Base-by-base conservation (phyloP, 805 yeast species). In the Spathaspora boniae region DNA sequence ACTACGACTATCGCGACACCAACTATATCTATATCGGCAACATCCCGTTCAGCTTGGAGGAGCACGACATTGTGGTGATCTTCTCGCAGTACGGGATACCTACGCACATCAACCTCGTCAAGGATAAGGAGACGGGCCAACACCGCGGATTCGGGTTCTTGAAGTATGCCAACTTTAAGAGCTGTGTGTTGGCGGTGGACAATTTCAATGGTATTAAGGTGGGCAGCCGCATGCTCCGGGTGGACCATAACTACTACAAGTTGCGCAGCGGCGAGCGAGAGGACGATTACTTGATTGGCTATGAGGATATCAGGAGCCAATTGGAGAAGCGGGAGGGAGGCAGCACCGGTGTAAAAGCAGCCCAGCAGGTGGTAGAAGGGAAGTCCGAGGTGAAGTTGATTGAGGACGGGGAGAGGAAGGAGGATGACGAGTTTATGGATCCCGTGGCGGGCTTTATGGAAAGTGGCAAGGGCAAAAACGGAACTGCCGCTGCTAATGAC, bases 51-150 rank as follows among this genome's bases (percentile, higher is more conserved):
- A 75, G 76, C 21, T 54, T 87, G 18, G 77, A 76, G 6, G 96
- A 87, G 52, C 78, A 79, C 31, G 97, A 91, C 53, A 56, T 91
- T 0, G 50, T 88, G 5, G 72, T 78, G 0, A 75, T 89, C 21
- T 91, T 91, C 54, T 83, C 95, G 2, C 97, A 91, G 51, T 91
- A 75, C 56, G 98, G 98, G 0, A 72, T 80, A 14, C 96, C 96
- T 0, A 82, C 83, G 0, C 85, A 83, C 46, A 53, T 91, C 23
- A 76, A 80, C 34, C 62, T 89, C 34, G 72, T 76, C 17, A 70
- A 91, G 39, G 91, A 86, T 50, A 67, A 65, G 38, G 73, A 58
- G 11, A 45, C 47, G 8, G 43, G 42, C 2, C 36, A 68, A 3
- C 23, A 28, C 24, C 31, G 36, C 36, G 93, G 95, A 5, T 86